Base-by-base conservation (phyloP, 2,329 filamentous ascomycete species). In the Raffaelea albimanens region DNA sequence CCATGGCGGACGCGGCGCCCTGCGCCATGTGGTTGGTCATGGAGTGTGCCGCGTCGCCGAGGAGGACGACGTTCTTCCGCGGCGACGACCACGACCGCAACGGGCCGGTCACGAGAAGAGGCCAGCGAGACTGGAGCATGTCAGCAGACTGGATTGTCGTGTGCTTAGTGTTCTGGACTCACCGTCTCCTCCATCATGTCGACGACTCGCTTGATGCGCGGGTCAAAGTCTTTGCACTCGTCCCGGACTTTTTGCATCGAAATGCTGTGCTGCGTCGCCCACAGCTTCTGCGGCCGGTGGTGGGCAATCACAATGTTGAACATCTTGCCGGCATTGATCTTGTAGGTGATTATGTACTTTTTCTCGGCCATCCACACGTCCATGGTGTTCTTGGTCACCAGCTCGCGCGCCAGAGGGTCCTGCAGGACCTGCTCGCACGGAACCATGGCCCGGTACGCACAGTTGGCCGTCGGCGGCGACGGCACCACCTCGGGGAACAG, bases 241-340 rank as follows among this genome's bases (percentile, higher is more conserved):
- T 62, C 56, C 21, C 59, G 52, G 49, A 72, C 63, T 48, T 72
- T 69, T 20, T 67, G 59, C 14, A 72, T 61, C 36, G 66, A 62
- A 36, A 67, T 62, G 16, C 67, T 56, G 16, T 63, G 58, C 18
- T 66, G 59, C 2, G 60, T 58, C 16, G 62, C 56, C 2, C 64
- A 63, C 16, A 63, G 57, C 7, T 65, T 61, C 18, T 47, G 20
- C 14, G 46, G 46, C 16, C 46, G 46, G 46, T 47, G 46, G 33
- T 47, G 46, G n/a, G 63, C 66, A 14, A 73, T 59, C 4, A 72
- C 69, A 58, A 72, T 63, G 51, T 72, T 72, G 56, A 70, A 70
- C 33, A 65, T 58, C 42, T 62, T 65, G 11, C 66, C 67, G 2
- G 61, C 63, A n/a, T 61, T 63, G 22, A 73, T 66, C 1, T 67